Base-by-base conservation (phyloP, 78 protist species). In the Mantamonas sphyraenae region DNA sequence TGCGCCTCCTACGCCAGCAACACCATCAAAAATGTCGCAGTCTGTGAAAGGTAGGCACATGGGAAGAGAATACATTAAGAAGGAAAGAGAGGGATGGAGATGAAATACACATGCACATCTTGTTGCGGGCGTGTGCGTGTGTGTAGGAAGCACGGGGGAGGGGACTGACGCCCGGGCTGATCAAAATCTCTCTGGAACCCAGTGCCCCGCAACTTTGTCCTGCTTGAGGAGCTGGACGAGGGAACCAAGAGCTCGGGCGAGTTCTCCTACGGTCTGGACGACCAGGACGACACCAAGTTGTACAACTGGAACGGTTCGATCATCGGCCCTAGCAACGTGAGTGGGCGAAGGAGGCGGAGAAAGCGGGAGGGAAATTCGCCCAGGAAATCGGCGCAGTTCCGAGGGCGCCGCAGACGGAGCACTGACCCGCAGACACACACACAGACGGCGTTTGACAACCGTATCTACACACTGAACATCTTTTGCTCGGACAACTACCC, bases 181-280 rank as follows among this genome's bases (percentile, higher is more conserved):
- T n/a, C n/a, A n/a, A n/a, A n/a, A n/a, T n/a, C n/a, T n/a, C n/a
- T n/a, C n/a, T n/a, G n/a, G n/a, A n/a, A 47, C 60, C 14, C 34
- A 61, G 90, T 89, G 10, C 98, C 98, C 22, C 92, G 98, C 42
- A 94, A 91, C 71, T 94, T 94, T 53, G 31, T 68, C 58, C 88
- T 94, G 24, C 77, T 94, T 8, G 95, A 87, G 3, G 98, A 94
- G 81, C 82, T 94, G 43, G 96, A 91, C 50, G 84, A 81, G 42
- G 96, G 90, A 12, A 96, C 91, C 64, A 91, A 91, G 67, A 94
- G 91, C 14, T 31, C 75, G 4, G 91, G 90, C 33, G 93, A 90
- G 55, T 92, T 85, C 19, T 64, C 80, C 60, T 84, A 81, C 53
- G 98, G 98, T 20, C 74, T 94, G 20, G 89, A 61, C 24, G 56